These are phyloP conservation scores for Backusella westeae DNA, from an alignment of 192 early-diverging fungal genomes.

Conservation along the genomic window DNA sequence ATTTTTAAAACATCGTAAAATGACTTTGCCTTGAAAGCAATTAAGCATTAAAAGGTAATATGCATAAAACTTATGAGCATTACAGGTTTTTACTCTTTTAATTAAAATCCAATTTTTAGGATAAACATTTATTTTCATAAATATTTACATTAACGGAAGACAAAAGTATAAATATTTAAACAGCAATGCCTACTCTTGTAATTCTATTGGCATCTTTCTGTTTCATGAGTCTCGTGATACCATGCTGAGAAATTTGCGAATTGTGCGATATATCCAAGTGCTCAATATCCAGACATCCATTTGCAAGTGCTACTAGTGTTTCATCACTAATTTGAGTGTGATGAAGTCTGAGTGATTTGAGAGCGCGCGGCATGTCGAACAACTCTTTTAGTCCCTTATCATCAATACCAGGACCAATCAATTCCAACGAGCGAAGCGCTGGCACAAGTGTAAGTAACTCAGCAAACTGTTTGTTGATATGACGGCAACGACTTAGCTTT, in stretches of 20 bases:
- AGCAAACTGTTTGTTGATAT: neutral
- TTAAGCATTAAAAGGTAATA: too few relatives aligned
- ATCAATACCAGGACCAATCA: neutral
- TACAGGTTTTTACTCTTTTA: too few relatives aligned
- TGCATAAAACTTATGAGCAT: neutral
- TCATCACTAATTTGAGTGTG: slow-evolving; percentile 6
- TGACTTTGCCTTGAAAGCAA: too few relatives aligned
- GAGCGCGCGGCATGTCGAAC: neutral
- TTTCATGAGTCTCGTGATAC: neutral
- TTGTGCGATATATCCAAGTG: neutral
- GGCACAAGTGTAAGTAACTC: neutral
- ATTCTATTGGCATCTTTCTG: neutral
- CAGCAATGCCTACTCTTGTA: neutral
- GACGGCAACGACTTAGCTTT: neutral
- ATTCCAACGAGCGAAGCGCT: neutral
- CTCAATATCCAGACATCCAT: neutral
- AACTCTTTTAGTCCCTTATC: neutral
- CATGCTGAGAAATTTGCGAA: neutral
- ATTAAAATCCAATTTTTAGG: neutral
- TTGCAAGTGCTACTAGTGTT: neutral
- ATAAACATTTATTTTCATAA: neutral
- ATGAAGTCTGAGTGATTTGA: neutral
- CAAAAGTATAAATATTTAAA: neutral
- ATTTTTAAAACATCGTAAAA: too few relatives aligned
- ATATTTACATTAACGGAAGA: neutral